Conservation (phyloP, 805 yeast species). For the Nakazawaea ernobii region DNA sequence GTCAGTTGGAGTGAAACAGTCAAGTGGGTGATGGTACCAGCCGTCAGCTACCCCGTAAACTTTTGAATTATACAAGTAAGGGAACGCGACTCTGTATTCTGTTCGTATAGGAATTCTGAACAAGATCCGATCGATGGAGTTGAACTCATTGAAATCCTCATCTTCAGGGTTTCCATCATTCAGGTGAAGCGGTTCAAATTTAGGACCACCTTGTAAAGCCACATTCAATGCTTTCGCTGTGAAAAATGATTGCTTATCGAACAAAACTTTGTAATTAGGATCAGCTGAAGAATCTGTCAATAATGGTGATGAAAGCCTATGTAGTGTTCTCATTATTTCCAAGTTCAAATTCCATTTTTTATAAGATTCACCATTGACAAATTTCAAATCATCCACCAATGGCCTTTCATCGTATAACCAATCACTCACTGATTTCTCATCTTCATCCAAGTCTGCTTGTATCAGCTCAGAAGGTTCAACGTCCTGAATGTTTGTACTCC, state of each 20-base stretch:
- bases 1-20: constrained; percentile 41
- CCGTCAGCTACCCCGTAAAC: constrained; percentile 59
- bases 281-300: constrained; percentile 47
- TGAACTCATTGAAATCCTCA: constrained; percentile 86
- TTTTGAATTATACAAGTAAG: constrained; percentile 74
- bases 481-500: constrained; percentile 73
- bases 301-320: constrained; percentile 67
- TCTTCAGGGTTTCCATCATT: constrained; percentile 45
- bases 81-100: constrained; percentile 83
- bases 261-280: constrained; percentile 60
- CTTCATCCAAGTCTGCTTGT: constrained; percentile 55
- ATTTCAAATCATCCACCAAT: constrained; percentile 44
- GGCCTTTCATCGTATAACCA: constrained; percentile 86
- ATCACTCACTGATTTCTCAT: constrained; percentile 57
- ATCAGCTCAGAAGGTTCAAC: constrained; percentile 71
- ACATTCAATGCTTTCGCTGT: constrained; percentile 88
- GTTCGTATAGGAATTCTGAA: constrained; percentile 72
- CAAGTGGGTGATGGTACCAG: constrained; percentile 60
- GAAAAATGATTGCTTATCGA: constrained; percentile 73
- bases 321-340: constrained; percentile 57
- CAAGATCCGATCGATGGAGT: constrained; percentile 80
- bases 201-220: constrained; percentile 94
- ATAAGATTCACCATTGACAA: constrained; percentile 75
- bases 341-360: constrained; percentile 62
- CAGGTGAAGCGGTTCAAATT: constrained; percentile 79